A percentile compares a stretch with the other conserved stretches of the same genome.
Conservation (phyloP, 352 stramenopile genomes). For the Phytopythium helicoides region DNA sequence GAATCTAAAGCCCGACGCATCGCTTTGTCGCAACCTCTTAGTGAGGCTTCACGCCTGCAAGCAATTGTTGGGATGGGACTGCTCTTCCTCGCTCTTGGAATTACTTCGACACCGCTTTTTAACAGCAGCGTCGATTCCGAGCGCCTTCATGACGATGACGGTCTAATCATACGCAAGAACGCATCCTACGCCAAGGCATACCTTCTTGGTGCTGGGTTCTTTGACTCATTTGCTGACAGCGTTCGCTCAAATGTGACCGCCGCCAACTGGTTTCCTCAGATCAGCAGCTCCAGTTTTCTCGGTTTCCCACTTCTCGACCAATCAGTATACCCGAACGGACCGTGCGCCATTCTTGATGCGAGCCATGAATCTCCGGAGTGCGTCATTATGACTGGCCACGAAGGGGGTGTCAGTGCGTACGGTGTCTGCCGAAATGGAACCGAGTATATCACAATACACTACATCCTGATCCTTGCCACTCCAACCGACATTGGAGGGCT, state of each 20-base stretch:
- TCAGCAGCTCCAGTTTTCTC: conserved; percentile 22
- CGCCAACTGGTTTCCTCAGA: conserved; percentile 25
- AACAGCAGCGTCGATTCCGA: conserved; percentile 28
- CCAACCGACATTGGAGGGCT: conserved; percentile 29
- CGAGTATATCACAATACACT: conserved; percentile 33
- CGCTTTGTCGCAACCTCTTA: background rate
- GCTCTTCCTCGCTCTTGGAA: conserved; percentile 22
- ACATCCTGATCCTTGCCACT: conserved; percentile 23
- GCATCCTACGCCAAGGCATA: conserved; percentile 34
- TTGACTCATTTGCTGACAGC: conserved; percentile 12
- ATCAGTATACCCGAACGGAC: conserved; percentile 12
- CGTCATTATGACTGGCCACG: conserved; percentile 33
- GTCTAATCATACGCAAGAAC: conserved; percentile 31
- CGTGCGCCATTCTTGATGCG: conserved; percentile 21
- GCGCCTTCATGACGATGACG: conserved; percentile 20
- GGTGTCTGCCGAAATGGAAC: conserved; percentile 32
- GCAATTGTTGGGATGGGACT: conserved; percentile 18
- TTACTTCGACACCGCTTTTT: conserved; percentile 25
- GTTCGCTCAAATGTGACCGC: conserved; percentile 22
- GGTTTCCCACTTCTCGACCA: conserved; percentile 26
- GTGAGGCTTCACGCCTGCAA: conserved; percentile 11
- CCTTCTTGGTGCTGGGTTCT: conserved; percentile 24
- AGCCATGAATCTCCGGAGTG: conserved; percentile 23
- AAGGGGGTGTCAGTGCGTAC: conserved; percentile 33
- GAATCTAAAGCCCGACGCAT: background rate